These are phyloP conservation scores for Monosporascus sp. DNA, from an alignment of 2,329 filamentous ascomycete genomes.

Conservation along the genomic window DNA sequence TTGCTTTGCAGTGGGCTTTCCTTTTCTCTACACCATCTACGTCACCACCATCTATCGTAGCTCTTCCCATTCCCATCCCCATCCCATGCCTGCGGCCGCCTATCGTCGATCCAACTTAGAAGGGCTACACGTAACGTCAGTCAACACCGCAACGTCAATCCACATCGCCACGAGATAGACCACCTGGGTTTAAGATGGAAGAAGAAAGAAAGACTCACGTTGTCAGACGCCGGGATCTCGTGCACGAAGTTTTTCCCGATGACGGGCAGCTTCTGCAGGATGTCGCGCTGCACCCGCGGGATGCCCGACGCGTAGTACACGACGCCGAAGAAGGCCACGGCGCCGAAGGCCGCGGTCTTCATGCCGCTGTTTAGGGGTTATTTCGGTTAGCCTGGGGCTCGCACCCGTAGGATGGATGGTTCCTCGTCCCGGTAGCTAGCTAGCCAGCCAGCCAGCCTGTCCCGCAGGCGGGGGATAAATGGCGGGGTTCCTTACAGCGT, in stretches of 20 bases:
- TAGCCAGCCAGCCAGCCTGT: too few species aligned
- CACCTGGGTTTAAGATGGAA: neutral
- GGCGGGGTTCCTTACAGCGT: slow-evolving; percentile 44
- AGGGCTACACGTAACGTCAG: slow-evolving; percentile 17
- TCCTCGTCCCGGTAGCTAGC: neutral
- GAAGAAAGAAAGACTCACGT: slow-evolving; percentile 40
- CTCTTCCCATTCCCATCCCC: neutral
- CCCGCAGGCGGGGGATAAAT: neutral
- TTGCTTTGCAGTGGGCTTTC: slow-evolving; percentile 6
- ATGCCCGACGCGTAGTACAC: slow-evolving; percentile 59
- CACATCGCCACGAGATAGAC: neutral
- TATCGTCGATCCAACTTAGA: slow-evolving; percentile 12
- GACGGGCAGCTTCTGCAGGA: slow-evolving; percentile 55
- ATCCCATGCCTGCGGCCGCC: neutral
- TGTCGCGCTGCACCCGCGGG: slow-evolving; percentile 53
- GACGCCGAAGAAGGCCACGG: slow-evolving; percentile 50
- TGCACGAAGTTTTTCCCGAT: slow-evolving; percentile 46
- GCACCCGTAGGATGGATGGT: too few species aligned
- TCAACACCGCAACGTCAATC: slow-evolving; percentile 3
- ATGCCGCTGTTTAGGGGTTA: slow-evolving; percentile 35
- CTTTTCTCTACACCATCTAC: slow-evolving; percentile 2
- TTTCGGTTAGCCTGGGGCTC: neutral
- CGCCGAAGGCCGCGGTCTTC: slow-evolving; percentile 50
- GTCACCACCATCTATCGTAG: too few species aligned
- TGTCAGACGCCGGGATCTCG: slow-evolving; percentile 54